phyloP scores from a whole-genome alignment of 768 basidiomycete species.

The Podaxis pistillaris region DNA sequence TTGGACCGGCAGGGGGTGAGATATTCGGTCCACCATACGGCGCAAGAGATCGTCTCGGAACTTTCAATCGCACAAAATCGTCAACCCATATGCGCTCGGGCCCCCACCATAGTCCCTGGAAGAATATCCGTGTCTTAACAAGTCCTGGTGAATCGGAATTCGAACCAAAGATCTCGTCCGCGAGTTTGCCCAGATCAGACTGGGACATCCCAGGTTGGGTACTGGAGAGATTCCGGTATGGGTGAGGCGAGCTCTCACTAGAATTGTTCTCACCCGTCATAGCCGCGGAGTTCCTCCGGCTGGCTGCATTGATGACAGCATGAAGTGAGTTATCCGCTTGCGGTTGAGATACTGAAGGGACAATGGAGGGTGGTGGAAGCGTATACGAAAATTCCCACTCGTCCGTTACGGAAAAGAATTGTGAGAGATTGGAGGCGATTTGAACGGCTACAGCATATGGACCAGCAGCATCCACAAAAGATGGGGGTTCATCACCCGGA shows the following conservation, averaged over 20 bases:
- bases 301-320: constrained; percentile 45
- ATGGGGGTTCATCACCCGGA: constrained; percentile 25
- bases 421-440: constrained; percentile 60
- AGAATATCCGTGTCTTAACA: constrained; percentile 47
- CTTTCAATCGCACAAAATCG: constrained; percentile 78
- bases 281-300: constrained; percentile 37
- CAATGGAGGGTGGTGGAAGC: constrained; percentile 28
- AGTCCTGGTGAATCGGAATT: constrained; percentile 14
- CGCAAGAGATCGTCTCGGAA: constrained; percentile 64
- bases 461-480: constrained; percentile 53
- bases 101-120: constrained; percentile 89
- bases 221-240: constrained; percentile 8
- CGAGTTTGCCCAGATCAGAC: neutral
- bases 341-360: constrained; percentile 18
- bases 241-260: constrained; percentile 9
- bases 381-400: constrained; percentile 64
- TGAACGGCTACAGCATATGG: constrained; percentile 73
- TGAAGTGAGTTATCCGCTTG: constrained; percentile 32
- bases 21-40: constrained; percentile 63
- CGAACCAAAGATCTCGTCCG: neutral
- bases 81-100: constrained; percentile 86
- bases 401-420: constrained; percentile 72
- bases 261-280: neutral
- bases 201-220: constrained; percentile 1
- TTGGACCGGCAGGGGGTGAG: constrained; percentile 59